These are phyloP conservation scores for Salix viminalis DNA, from an alignment of 345 rosid genomes.

Conservation along the genomic window DNA sequence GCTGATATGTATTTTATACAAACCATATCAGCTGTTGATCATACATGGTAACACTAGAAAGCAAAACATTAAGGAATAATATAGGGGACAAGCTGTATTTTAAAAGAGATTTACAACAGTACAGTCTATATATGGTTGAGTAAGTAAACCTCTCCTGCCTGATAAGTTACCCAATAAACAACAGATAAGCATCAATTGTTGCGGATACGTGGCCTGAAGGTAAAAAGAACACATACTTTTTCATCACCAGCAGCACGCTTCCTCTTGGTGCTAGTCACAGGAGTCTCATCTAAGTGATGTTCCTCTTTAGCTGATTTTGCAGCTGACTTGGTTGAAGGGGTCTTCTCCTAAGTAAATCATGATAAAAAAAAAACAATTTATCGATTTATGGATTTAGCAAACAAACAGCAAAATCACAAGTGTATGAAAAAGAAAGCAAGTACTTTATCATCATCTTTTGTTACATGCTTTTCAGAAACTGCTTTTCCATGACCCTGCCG, in stretches of 20 bases:
- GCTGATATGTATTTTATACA: background rate
- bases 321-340: conserved; percentile 51
- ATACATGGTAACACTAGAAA: background rate
- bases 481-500: conserved; percentile 44
- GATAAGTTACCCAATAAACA: background rate
- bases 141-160: background rate
- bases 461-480: conserved; percentile 36
- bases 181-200: background rate
- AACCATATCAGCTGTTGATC: background rate
- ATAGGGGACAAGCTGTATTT: background rate
- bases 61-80: background rate
- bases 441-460: conserved; percentile 56
- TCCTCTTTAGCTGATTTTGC: conserved; percentile 45
- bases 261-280: conserved; percentile 56
- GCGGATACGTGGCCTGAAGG: background rate
- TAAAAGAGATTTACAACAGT: background rate
- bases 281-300: conserved; percentile 45
- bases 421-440: background rate
- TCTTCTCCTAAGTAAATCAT: conserved; percentile 37
- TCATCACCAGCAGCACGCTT: conserved; percentile 52
- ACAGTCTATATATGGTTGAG: background rate
- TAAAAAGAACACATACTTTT: conserved; percentile 36
- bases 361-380: background rate
- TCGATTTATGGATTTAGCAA: background rate
- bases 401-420: conserved; percentile 4